Evolutionary conservation across 345 rosid genomes (phyloP).

Genomic region (Syzygium aromaticum): DNA sequence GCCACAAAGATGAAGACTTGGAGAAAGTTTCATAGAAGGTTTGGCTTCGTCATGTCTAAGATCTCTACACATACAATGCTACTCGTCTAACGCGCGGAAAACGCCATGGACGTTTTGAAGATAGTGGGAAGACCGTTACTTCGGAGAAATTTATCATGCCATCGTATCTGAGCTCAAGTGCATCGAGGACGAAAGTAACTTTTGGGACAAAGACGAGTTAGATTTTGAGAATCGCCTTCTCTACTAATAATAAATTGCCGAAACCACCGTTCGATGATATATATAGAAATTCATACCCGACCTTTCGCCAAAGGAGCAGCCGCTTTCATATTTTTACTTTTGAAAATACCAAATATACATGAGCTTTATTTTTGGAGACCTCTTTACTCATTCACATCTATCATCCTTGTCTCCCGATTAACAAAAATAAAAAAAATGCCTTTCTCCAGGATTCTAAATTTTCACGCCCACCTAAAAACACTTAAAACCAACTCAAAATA

Average conservation of each 20-base stretch:
- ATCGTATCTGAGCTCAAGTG: background rate
- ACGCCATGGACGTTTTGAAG: background rate
- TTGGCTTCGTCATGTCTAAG: background rate
- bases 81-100: too few relatives aligned
- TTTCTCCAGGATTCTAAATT: too few relatives aligned
- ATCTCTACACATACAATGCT: background rate
- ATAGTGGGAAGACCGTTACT: background rate
- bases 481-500: too few relatives aligned
- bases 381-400: background rate
- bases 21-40: background rate
- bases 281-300: background rate
- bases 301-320: background rate
- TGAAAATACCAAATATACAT: too few relatives aligned
- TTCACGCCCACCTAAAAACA: too few relatives aligned
- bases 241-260: background rate
- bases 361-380: too few relatives aligned
- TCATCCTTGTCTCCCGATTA: too few relatives aligned
- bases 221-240: background rate
- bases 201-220: background rate
- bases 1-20: background rate
- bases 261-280: background rate
- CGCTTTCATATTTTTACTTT: background rate
- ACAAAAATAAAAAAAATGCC: too few relatives aligned
- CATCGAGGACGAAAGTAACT: background rate
- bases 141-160: background rate